Evolutionary conservation across 1,139 yeast genomes (phyloP), one percentile per base, ranked within the genome.

Genomic region (Geotrichum carabidarum): DNA sequence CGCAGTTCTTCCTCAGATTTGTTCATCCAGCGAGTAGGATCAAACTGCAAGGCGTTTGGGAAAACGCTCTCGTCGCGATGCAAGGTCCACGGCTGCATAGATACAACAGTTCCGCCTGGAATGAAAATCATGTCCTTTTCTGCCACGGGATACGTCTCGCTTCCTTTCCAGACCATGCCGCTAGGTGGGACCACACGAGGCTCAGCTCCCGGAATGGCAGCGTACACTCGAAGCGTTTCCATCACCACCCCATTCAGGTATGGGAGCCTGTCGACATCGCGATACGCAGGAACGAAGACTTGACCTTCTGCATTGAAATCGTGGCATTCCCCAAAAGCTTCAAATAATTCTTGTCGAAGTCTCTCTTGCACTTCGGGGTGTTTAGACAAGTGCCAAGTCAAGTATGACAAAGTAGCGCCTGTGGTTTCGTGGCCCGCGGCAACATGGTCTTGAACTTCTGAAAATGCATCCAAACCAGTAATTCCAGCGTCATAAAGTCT

Each of bases 341-440:
- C 55, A 2, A 48, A 31, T 44, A 83, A 63, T 64, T 83, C 89
- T 0, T 69, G 55, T 37, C 68, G 70, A 34, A 84, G 67, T 44
- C 64, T 66, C 1, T 62, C 58, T 63, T 82, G 87, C 48, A 77
- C 68, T 8, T 69, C 69, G 0, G 81, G 82, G 47, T 62, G 54
- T 53, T 80, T 71, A 1, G 87, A 82, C 50, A 84, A 66, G 62
- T 82, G 82, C 71, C 81, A 84, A 11, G 81, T 74, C 51, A 82
- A 68, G 65, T 78, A 84, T 0, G 87, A 74, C 56, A 84, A 68
- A 15, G 84, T 83, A 4, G 82, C 78, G 0, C 88, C 90, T 0
- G 91, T 84, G 1, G 93, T 84, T 65, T 84, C 87, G 64, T 84
- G 90, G 2, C 93, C 93, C 1, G 93, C 93, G 53, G 80, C 78